Evolutionary conservation across 441 rosid genomes (phyloP), one percentile per base, ranked within the genome.

Genomic region (Metrosideros polymorpha): DNA sequence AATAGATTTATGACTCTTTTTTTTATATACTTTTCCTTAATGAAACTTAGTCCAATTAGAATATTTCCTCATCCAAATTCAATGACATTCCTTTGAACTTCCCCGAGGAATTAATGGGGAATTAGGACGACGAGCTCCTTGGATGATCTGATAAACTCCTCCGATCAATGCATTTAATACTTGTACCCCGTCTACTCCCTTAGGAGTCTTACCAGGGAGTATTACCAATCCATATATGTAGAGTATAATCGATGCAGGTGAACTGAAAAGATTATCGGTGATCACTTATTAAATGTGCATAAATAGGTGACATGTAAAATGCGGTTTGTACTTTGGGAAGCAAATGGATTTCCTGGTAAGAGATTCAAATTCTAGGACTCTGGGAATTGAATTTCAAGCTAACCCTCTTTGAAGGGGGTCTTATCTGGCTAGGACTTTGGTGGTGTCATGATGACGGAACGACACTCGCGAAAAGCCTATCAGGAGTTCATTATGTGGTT

Each of bases 401-500:
- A 19, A 52, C 4, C 55, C 7, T 19, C 55, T 6, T 1, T 52
- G 53, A 18, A 17, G 1, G 12, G 12, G 77, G 9, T 9, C 27
- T 9, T 6, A 9, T 22, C n/a, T 2, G 5, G 3, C 35, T 22
- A 10, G 12, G 27, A 10, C n/a, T 0, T 71, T 19, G 8, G 14
- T 35, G 47, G 9, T 22, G 0, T 22, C 12, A 3, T 22, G 79
- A 71, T 6, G 17, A 24, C 1, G 47, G 79, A 1, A 35, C 19
- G 8, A 35, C 14, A 7, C 3, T 22, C 17, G 24, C 8, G 19
- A 24, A n/a, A 8, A 6, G 6, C 14, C 8, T 10, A 9, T 35
- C 3, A 19, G 0, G 24, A 17, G 47, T 27, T 19, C 1, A 6
- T 15, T 71, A 1, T 0, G 0, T 22, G 3, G 14, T 6, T 22